Conservation (phyloP, 768 basidiomycete species). For the Pleurotus cornucopiae region DNA sequence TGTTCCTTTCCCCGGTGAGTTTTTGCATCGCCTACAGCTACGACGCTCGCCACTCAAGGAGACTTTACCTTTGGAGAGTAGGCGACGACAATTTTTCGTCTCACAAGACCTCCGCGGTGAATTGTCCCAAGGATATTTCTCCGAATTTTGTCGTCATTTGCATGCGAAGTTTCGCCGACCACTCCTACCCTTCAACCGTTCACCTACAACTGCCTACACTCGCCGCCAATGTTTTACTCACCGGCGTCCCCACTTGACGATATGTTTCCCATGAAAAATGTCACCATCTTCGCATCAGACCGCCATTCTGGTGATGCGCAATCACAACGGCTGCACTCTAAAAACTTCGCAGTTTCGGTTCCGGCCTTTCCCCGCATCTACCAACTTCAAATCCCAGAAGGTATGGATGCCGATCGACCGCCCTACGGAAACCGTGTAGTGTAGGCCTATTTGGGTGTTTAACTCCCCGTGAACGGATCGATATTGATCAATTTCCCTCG, state of each 20-base stretch:
- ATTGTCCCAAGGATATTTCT: background rate
- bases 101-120: slow-evolving; percentile 5
- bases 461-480: slow-evolving; percentile 7
- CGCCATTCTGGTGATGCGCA: background rate
- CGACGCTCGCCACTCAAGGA: background rate
- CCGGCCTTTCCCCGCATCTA: slow-evolving; percentile 4
- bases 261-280: background rate
- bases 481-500: slow-evolving; percentile 1
- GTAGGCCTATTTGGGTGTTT: background rate
- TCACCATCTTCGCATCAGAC: background rate
- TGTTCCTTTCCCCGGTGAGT: background rate
- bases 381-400: background rate
- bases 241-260: background rate
- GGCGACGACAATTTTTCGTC: background rate
- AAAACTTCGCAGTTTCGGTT: background rate
- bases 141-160: background rate
- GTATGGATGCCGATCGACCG: slow-evolving; percentile 1
- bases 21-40: background rate
- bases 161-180: slow-evolving; percentile 4
- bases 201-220: background rate
- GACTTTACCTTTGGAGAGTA: background rate
- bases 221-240: background rate
- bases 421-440: background rate
- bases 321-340: background rate
- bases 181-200: background rate